phyloP scores from a whole-genome alignment of 1,284 basidiomycete species.

The Clitocybe nebularis region DNA sequence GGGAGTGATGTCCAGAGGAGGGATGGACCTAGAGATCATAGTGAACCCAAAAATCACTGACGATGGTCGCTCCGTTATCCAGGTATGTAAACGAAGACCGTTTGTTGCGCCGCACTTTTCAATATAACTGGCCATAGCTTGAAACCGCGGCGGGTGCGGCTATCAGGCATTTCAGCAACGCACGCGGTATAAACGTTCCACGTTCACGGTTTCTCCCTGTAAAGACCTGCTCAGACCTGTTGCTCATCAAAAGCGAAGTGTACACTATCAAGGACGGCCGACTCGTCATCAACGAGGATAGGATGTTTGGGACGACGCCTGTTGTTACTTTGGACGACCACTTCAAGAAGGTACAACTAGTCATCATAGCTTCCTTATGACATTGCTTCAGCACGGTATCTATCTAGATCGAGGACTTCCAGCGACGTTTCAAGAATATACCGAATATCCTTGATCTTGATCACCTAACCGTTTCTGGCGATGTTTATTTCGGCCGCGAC shows the following conservation, averaged over 20 bases:
- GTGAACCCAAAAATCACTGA: slow-evolving; percentile 91
- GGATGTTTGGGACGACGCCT: slow-evolving; percentile 91
- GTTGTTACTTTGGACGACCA: slow-evolving; percentile 96
- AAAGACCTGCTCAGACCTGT: slow-evolving; percentile 85
- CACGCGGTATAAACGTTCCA: slow-evolving; percentile 96
- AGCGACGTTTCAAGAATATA: slow-evolving; percentile 95
- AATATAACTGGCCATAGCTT: slow-evolving; percentile 54
- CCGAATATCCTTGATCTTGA: slow-evolving; percentile 92
- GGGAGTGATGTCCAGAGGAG: slow-evolving; percentile 87
- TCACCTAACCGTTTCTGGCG: slow-evolving; percentile 94
- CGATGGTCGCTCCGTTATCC: slow-evolving; percentile 84
- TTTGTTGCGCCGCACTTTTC: slow-evolving; percentile 16
- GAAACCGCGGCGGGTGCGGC: slow-evolving; percentile 98
- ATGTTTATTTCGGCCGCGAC: slow-evolving; percentile 93
- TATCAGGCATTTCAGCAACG: slow-evolving; percentile 94
- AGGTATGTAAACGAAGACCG: slow-evolving; percentile 27
- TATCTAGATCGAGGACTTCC: slow-evolving; percentile 88
- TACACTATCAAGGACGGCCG: slow-evolving; percentile 94
- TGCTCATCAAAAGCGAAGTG: slow-evolving; percentile 95
- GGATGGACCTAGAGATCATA: slow-evolving; percentile 90
- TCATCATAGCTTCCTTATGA: too few species aligned
- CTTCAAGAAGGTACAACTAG: slow-evolving; percentile 67
- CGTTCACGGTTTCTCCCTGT: slow-evolving; percentile 96
- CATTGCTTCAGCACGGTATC: too few species aligned
- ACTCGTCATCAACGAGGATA: slow-evolving; percentile 81